These are phyloP conservation scores for Colletotrichum brevisporum DNA, from an alignment of 2,329 filamentous ascomycete species.

Conservation along the genomic window DNA sequence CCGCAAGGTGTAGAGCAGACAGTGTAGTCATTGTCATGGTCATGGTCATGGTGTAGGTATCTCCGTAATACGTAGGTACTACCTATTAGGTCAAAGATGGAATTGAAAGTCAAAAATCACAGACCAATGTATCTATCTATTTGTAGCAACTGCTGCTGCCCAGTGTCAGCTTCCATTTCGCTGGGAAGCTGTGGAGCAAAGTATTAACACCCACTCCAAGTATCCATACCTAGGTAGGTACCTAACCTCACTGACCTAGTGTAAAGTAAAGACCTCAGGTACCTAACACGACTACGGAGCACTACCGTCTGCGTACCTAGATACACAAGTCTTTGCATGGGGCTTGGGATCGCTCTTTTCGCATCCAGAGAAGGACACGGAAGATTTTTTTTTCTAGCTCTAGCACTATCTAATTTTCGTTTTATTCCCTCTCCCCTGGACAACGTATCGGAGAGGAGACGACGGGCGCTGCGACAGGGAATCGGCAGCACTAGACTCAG, in stretches of 20 bases:
- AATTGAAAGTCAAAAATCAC: too few relatives aligned
- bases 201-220: not conserved
- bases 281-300: too few relatives aligned
- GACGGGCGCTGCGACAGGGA: not conserved
- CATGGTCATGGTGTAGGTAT: too few relatives aligned
- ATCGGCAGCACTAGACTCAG: not conserved
- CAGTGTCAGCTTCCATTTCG: slow-evolving; percentile 5
- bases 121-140: too few relatives aligned
- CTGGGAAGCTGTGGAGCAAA: slow-evolving; percentile 21
- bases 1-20: not conserved
- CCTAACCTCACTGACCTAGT: too few relatives aligned
- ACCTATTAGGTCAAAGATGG: too few relatives aligned
- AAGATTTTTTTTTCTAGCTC: slow-evolving; percentile 6
- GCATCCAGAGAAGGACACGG: slow-evolving; percentile 1
- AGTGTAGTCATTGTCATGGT: not conserved
- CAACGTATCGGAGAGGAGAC: slow-evolving; percentile 6
- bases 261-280: too few relatives aligned
- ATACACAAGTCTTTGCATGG: not conserved
- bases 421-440: not conserved
- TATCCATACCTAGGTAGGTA: not conserved
- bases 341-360: not conserved
- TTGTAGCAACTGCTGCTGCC: not conserved
- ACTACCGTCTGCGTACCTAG: too few relatives aligned
- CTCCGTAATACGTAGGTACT: too few relatives aligned
- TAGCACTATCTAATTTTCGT: not conserved